Conservation (phyloP, 371 early-diverging fungal species). For the Paraphysoderma sedebokerense region DNA sequence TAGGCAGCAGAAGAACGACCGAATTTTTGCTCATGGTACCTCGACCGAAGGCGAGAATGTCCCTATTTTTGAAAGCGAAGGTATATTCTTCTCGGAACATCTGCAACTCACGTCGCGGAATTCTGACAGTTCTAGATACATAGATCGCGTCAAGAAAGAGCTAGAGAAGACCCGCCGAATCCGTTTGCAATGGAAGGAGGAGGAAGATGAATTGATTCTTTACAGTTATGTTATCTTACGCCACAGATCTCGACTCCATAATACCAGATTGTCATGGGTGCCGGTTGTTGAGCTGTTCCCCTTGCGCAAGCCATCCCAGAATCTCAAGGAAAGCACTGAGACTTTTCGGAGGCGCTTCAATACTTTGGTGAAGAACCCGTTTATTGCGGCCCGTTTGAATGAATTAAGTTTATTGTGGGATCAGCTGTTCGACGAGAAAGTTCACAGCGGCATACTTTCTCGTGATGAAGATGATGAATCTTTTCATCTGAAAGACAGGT, state of each 20-base stretch:
- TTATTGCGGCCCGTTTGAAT: background rate
- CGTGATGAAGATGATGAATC: too few relatives aligned
- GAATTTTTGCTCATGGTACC: too few relatives aligned
- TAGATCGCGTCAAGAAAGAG: background rate
- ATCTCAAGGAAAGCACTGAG: background rate
- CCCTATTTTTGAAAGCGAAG: too few relatives aligned
- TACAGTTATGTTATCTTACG: background rate
- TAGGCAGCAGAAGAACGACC: too few relatives aligned
- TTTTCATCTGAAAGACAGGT: too few relatives aligned
- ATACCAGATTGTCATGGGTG: background rate
- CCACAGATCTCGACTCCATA: background rate
- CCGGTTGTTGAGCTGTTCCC: background rate
- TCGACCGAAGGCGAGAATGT: too few relatives aligned
- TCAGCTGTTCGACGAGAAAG: background rate
- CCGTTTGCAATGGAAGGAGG: background rate
- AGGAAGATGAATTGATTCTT: background rate
- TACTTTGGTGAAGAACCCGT: background rate
- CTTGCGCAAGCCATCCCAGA: background rate
- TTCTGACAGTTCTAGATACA: too few relatives aligned
- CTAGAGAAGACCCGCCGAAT: background rate
- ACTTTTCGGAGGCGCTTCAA: background rate
- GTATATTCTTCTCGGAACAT: too few relatives aligned
- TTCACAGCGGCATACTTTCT: too few relatives aligned
- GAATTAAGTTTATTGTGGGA: background rate
- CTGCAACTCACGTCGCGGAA: too few relatives aligned